Evolutionary conservation across 768 basidiomycete genomes (phyloP).

Genomic region (Gautieria morchelliformis): DNA sequence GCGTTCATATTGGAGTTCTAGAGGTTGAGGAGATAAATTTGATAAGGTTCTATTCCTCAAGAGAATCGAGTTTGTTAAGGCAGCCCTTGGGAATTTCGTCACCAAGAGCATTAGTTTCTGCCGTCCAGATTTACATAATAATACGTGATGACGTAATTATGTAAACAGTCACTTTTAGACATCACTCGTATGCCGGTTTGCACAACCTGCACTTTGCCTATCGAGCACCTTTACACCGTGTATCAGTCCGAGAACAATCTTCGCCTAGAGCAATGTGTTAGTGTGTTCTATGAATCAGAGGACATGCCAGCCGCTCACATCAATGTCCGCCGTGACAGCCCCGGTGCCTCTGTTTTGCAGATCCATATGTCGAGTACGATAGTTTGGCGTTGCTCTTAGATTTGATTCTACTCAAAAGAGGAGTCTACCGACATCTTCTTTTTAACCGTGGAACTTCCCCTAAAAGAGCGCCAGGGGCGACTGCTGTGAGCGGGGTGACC

Average conservation of each 20-base stretch:
- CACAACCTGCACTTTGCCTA: constrained; percentile 59
- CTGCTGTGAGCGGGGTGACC: background rate
- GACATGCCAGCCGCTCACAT: background rate
- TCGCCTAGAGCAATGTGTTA: constrained; percentile 74
- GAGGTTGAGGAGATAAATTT: background rate
- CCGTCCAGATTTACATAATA: no score
- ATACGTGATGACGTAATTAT: background rate
- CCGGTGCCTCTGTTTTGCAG: constrained; percentile 44
- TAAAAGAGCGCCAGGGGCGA: constrained; percentile 28
- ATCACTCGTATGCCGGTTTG: constrained; percentile 60
- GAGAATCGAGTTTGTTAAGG: no score
- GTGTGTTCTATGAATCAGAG: constrained; percentile 20
- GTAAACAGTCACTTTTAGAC: background rate
- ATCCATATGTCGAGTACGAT: constrained; percentile 85
- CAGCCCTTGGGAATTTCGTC: no score
- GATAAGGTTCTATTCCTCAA: background rate
- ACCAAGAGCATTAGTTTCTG: no score
- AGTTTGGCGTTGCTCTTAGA: constrained; percentile 63
- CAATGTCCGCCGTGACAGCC: background rate
- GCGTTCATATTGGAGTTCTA: constrained; percentile 7
- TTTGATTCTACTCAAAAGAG: constrained; percentile 72
- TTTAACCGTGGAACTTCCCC: constrained; percentile 72
- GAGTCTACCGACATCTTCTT: constrained; percentile 71
- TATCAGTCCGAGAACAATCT: constrained; percentile 74
- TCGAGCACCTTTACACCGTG: constrained; percentile 67